phyloP scores from a whole-genome alignment of 306 rosid species.

The Trifolium pratense region DNA sequence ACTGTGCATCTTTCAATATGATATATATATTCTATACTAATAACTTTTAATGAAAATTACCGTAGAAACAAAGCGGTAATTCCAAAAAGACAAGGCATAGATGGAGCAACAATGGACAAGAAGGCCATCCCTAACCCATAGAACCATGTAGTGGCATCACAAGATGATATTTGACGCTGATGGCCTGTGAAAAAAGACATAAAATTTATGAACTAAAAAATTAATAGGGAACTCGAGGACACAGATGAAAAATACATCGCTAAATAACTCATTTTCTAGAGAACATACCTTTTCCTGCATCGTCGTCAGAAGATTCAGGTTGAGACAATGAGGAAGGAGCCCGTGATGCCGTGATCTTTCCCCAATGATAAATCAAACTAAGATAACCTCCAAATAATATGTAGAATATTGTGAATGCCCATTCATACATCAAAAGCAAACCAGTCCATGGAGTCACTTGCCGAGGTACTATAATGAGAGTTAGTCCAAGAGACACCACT shows the following conservation, averaged over 20 bases:
- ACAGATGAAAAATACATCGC: slow-evolving; percentile 19
- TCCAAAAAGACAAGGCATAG: slow-evolving; percentile 52
- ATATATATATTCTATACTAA: slow-evolving; percentile 19
- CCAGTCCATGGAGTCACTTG: slow-evolving; percentile 99
- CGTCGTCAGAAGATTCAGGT: slow-evolving; percentile 60
- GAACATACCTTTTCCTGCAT: slow-evolving; percentile 76
- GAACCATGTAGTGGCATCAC: slow-evolving; percentile 46
- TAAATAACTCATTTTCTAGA: slow-evolving; percentile 21
- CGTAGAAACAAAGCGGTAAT: slow-evolving; percentile 81
- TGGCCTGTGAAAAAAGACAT: slow-evolving; percentile 60
- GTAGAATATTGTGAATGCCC: slow-evolving; percentile 81
- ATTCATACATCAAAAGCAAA: slow-evolving; percentile 88
- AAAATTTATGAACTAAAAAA: not conserved
- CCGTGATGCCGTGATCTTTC: slow-evolving; percentile 59
- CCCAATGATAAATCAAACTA: slow-evolving; percentile 67
- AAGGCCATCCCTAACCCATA: slow-evolving; percentile 50
- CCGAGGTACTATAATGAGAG: slow-evolving; percentile 71
- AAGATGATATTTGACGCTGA: slow-evolving; percentile 59
- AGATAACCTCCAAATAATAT: slow-evolving; percentile 79
- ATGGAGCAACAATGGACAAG: slow-evolving; percentile 48
- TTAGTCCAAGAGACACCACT: slow-evolving; percentile 63
- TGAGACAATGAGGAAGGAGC: slow-evolving; percentile 51
- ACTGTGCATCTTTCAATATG: not conserved
- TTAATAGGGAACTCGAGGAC: slow-evolving; percentile 1
- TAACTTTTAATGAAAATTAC: slow-evolving; percentile 49